A percentile compares a stretch with the other conserved stretches of the same genome.
phyloP scores from a whole-genome alignment of 2,329 filamentous ascomycete genomes.

The Helminthosporium solani region DNA sequence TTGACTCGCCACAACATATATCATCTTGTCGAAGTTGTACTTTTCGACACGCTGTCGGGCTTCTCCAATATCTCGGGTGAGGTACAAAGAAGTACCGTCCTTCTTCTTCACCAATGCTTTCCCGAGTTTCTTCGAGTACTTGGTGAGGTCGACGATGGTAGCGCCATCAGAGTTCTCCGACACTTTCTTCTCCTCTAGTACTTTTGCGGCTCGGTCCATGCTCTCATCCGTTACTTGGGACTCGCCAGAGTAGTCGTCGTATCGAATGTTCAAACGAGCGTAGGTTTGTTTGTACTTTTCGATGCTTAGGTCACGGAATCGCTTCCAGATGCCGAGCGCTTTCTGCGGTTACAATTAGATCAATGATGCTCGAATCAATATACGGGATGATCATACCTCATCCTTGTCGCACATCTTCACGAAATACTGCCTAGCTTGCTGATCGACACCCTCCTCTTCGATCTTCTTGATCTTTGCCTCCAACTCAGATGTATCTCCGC shows the following conservation, averaged over 20 bases:
- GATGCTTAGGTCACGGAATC: slow-evolving; percentile 64
- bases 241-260: slow-evolving; percentile 69
- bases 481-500: slow-evolving; percentile 44
- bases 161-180: slow-evolving; percentile 66
- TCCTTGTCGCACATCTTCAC: slow-evolving; percentile 68
- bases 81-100: slow-evolving; percentile 67
- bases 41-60: slow-evolving; percentile 63
- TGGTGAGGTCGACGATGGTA: slow-evolving; percentile 67
- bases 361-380: neutral
- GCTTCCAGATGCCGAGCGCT: slow-evolving; percentile 62
- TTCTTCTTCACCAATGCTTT: slow-evolving; percentile 67
- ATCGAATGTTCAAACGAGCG: slow-evolving; percentile 63
- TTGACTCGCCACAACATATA: slow-evolving; percentile 65
- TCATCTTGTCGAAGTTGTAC: slow-evolving; percentile 67
- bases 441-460: slow-evolving; percentile 53
- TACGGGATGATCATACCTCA: slow-evolving; percentile 24
- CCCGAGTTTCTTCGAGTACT: slow-evolving; percentile 68
- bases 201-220: slow-evolving; percentile 60
- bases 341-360: slow-evolving; percentile 27
- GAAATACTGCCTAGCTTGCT: slow-evolving; percentile 72
- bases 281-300: slow-evolving; percentile 66
- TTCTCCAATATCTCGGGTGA: slow-evolving; percentile 69
- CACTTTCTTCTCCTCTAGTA: slow-evolving; percentile 60
- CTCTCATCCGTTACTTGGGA: slow-evolving; percentile 65
- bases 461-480: slow-evolving; percentile 47